Conservation (phyloP, 2,329 filamentous ascomycete species). For the Hypoxylon sp. region DNA sequence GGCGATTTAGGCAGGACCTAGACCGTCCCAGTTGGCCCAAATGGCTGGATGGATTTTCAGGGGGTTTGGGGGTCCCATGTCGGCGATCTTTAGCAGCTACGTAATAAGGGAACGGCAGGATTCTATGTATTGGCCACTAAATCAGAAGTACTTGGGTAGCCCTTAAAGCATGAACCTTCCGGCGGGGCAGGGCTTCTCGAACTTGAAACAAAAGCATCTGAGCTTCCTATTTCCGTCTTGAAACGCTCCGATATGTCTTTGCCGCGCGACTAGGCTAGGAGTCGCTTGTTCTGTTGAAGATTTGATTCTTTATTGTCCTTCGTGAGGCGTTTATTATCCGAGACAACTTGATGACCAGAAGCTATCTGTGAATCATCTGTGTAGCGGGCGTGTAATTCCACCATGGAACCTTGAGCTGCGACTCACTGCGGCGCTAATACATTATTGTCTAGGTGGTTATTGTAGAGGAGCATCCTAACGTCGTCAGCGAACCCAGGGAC, state of each 20-base stretch:
- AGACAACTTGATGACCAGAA: background rate
- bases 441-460: too few species aligned
- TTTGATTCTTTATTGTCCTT: constrained; percentile 23
- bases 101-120: constrained; percentile 5
- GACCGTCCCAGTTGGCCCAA: constrained; percentile 14
- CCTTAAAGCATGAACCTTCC: too few species aligned
- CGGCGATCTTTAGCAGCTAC: constrained; percentile 24
- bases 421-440: too few species aligned
- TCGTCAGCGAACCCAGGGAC: background rate
- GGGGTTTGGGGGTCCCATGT: constrained; percentile 18
- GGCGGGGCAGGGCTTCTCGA: too few species aligned
- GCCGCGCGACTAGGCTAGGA: constrained; percentile 32
- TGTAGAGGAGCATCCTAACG: too few species aligned
- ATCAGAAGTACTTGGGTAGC: too few species aligned
- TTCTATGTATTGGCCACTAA: constrained; percentile 32
- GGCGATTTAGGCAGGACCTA: constrained; percentile 19
- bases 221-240: constrained; percentile 29
- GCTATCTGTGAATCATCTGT: background rate
- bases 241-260: constrained; percentile 27
- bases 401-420: too few species aligned
- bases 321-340: background rate
- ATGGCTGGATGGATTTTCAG: constrained; percentile 31
- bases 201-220: constrained; percentile 30
- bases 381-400: background rate
- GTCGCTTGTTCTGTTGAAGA: constrained; percentile 6